phyloP scores from a whole-genome alignment of 345 rosid genomes.

The Angophora floribunda region DNA sequence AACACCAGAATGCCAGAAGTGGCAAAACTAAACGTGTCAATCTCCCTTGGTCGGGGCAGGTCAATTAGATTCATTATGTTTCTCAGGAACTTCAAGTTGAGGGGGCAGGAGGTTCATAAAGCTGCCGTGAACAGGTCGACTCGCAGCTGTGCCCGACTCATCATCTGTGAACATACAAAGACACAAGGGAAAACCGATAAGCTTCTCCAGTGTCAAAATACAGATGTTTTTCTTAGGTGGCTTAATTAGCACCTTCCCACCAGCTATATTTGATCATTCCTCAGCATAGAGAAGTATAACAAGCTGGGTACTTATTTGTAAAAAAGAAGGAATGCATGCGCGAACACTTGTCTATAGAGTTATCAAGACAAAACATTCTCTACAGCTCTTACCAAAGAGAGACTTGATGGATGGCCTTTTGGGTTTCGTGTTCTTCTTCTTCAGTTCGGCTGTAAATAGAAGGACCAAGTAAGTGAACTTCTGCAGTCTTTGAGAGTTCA shows the following conservation, averaged over 20 bases:
- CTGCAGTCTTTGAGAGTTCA: neutral
- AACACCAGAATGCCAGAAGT: neutral
- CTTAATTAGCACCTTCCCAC: neutral
- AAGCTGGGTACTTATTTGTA: neutral
- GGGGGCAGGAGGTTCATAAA: slow-evolving; percentile 70
- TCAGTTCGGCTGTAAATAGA: slow-evolving; percentile 55
- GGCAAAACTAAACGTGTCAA: neutral
- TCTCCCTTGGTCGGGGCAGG: neutral
- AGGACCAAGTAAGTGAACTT: neutral
- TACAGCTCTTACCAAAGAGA: slow-evolving; percentile 64
- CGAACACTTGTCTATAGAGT: neutral
- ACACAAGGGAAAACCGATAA: neutral
- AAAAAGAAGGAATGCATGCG: neutral
- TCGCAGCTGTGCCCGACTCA: slow-evolving; percentile 44
- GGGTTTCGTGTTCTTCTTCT: slow-evolving; percentile 77
- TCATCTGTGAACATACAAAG: slow-evolving; percentile 36
- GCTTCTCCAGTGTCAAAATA: neutral
- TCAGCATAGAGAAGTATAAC: neutral
- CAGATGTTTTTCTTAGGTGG: neutral
- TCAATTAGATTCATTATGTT: slow-evolving; percentile 35
- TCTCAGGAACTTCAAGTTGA: slow-evolving; percentile 49
- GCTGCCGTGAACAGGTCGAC: slow-evolving; percentile 69
- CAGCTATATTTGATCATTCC: neutral
- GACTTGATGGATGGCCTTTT: slow-evolving; percentile 93
- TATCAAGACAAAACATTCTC: neutral